A percentile compares a stretch with the other conserved stretches of the same genome.
Conservation (phyloP, 345 rosid genomes). For the Eucalyptus albens region DNA sequence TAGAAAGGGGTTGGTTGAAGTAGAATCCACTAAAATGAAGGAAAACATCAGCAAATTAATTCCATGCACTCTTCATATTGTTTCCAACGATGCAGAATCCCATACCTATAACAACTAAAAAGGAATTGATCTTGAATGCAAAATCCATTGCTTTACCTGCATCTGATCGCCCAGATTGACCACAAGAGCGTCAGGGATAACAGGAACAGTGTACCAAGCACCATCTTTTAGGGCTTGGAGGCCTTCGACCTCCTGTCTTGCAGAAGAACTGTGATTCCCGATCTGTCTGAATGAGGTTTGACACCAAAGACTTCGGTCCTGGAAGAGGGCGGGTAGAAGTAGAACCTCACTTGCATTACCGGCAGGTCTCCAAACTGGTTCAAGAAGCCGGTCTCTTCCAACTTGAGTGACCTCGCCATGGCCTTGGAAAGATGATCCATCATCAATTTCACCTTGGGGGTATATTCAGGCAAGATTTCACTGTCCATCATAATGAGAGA, state of each 20-base stretch:
- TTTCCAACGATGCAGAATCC: neutral
- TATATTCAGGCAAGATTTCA: conserved; percentile 10
- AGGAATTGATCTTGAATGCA: neutral
- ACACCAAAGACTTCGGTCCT: conserved; percentile 36
- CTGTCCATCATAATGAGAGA: neutral
- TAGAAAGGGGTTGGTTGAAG: neutral
- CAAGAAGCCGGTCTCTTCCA: conserved; percentile 27
- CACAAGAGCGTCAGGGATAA: conserved; percentile 30
- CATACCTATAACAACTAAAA: neutral
- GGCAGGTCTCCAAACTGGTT: conserved; percentile 20
- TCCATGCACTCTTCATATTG: neutral
- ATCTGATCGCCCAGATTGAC: conserved; percentile 39
- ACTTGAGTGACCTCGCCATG: conserved; percentile 19
- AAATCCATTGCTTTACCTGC: conserved; percentile 7
- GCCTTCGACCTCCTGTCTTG: conserved; percentile 31
- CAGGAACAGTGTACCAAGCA: conserved; percentile 29
- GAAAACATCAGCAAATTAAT: neutral
- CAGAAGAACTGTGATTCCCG: conserved; percentile 25
- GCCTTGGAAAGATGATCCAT: conserved; percentile 24
- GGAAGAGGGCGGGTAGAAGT: conserved; percentile 38
- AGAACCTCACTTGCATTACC: conserved; percentile 23
- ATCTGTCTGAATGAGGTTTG: conserved; percentile 41
- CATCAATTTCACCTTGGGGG: conserved; percentile 3
- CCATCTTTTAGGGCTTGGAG: conserved; percentile 20
- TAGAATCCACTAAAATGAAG: neutral